These are phyloP conservation scores for Clavispora fructus DNA, from an alignment of 805 yeast species.

Conservation along the genomic window DNA sequence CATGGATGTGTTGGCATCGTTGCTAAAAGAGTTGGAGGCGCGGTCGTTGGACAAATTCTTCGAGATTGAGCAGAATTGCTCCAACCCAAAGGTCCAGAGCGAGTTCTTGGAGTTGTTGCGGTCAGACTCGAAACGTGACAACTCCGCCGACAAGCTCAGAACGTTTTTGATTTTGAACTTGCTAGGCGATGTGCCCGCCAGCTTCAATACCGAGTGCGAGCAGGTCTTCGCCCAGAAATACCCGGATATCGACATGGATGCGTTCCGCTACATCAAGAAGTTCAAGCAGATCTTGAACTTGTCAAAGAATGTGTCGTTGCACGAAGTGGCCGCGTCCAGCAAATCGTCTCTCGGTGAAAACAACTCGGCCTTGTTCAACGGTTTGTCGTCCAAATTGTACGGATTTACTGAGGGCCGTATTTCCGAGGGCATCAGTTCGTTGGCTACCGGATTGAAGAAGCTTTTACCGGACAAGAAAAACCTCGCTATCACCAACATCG, in stretches of 20 bases:
- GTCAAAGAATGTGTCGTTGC: constrained; percentile 15
- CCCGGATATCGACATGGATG: constrained; percentile 48
- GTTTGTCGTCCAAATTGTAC: constrained; percentile 69
- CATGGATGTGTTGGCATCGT: constrained; percentile 86
- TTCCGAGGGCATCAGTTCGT: constrained; percentile 83
- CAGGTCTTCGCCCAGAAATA: constrained; percentile 47
- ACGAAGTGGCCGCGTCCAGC: constrained; percentile 24
- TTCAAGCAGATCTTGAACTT: constrained; percentile 72
- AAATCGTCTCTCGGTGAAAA: constrained; percentile 27
- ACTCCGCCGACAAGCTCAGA: constrained; percentile 76
- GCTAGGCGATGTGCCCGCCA: constrained; percentile 34
- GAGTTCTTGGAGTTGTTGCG: constrained; percentile 58
- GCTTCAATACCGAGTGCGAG: constrained; percentile 52
- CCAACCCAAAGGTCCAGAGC: constrained; percentile 52
- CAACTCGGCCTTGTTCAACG: constrained; percentile 60
- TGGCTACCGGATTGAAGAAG: constrained; percentile 83
- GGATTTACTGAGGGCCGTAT: constrained; percentile 79
- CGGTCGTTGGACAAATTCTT: constrained; percentile 85
- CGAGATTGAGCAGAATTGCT: constrained; percentile 84
- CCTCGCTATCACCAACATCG: constrained; percentile 84
- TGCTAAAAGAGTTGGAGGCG: constrained; percentile 79
- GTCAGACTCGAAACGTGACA: constrained; percentile 49
- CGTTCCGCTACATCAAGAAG: constrained; percentile 71
- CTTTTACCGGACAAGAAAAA: constrained; percentile 83
- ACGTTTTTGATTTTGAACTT: constrained; percentile 79